Percentiles rank a stretch among this genome's conserved stretches.
These are phyloP conservation scores for Cryphonectria naterciae DNA, from an alignment of 2,329 filamentous ascomycete species.

Conservation along the genomic window DNA sequence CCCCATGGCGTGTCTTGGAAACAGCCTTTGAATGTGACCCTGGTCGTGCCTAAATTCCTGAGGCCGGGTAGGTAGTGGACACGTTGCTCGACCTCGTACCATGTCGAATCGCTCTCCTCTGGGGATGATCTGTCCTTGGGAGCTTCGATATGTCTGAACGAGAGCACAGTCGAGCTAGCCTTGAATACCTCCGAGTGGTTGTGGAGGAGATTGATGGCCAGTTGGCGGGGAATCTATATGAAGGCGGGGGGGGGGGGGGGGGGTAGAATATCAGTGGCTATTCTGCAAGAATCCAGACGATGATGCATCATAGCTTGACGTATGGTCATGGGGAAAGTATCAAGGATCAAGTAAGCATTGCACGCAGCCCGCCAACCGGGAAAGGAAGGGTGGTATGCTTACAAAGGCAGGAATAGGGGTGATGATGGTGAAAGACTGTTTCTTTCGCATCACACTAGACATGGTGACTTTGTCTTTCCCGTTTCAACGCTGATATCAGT, in stretches of 20 bases:
- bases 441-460: background rate
- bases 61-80: background rate
- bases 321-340: background rate
- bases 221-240: background rate
- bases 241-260: too few species aligned
- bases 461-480: background rate
- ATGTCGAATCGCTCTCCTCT: background rate
- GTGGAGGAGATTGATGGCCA: background rate
- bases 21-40: background rate
- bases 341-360: too few species aligned
- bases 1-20: background rate
- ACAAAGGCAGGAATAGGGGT: background rate
- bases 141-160: background rate
- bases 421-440: background rate
- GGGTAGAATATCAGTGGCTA: too few species aligned
- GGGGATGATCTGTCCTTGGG: background rate
- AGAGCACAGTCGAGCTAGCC: background rate
- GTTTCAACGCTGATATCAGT: too few species aligned
- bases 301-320: background rate
- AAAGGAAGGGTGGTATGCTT: background rate
- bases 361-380: too few species aligned
- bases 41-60: background rate
- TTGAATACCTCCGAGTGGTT: background rate
- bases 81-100: background rate
- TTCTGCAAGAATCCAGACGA: too few species aligned